phyloP scores from a whole-genome alignment of 2,329 filamentous ascomycete species.

The Botrytis porri region DNA sequence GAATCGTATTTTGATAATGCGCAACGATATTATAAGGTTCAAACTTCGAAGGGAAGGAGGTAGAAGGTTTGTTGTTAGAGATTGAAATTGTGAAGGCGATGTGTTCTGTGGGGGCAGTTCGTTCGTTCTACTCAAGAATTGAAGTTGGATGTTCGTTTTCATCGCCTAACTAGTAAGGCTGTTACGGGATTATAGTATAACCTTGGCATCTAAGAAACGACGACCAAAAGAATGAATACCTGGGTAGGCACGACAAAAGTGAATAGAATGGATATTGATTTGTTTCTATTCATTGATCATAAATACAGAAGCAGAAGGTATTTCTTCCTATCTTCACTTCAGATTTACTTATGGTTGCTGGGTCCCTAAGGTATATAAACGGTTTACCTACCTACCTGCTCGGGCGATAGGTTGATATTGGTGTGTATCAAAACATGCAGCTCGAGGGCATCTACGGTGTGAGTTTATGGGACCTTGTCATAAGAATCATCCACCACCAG shows the following conservation, averaged over 20 bases:
- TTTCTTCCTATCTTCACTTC: not conserved
- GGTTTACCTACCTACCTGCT: not conserved
- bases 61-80: not conserved
- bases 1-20: slow-evolving; percentile 6
- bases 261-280: not conserved
- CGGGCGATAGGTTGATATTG: not conserved
- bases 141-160: slow-evolving; percentile 11
- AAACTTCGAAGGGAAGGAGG: not conserved
- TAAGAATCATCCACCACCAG: not conserved
- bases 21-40: slow-evolving; percentile 11
- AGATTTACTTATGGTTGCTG: not conserved
- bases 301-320: not conserved
- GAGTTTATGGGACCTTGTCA: not conserved
- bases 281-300: not conserved
- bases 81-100: slow-evolving; percentile 16
- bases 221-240: not conserved
- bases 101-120: slow-evolving; percentile 7
- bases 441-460: not conserved
- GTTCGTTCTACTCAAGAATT: slow-evolving; percentile 10
- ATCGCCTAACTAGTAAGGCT: slow-evolving; percentile 4
- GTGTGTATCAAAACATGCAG: not conserved
- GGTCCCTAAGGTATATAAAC: too few relatives aligned
- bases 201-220: not conserved
- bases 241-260: not conserved
- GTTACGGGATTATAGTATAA: not conserved